Evolutionary conservation across 371 early-diverging fungal genomes (phyloP).

Genomic region (Mortierella sp.): DNA sequence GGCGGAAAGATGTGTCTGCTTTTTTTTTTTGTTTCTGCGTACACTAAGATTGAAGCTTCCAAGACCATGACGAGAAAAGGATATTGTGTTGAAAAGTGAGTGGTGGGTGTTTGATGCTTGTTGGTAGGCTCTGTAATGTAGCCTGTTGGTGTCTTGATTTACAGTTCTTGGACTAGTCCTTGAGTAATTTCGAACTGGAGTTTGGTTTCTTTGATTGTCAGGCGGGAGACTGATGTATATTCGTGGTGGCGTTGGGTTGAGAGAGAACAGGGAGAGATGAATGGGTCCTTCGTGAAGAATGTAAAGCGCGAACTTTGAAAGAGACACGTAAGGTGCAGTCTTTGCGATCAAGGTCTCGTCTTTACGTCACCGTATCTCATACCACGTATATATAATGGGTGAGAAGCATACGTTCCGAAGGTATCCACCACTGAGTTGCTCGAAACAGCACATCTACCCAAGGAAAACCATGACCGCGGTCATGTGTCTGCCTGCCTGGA

Average conservation of each 20-base stretch:
- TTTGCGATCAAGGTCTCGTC: conserved; percentile 8
- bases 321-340: conserved; percentile 35
- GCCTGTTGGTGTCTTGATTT: too few relatives aligned
- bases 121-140: too few relatives aligned
- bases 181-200: background rate
- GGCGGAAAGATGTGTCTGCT: too few relatives aligned
- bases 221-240: background rate
- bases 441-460: too few relatives aligned
- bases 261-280: background rate
- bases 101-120: too few relatives aligned
- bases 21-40: conserved; percentile 20
- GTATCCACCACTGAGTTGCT: too few relatives aligned
- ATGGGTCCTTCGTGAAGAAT: conserved; percentile 10
- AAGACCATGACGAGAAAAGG: conserved; percentile 70
- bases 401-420: too few relatives aligned
- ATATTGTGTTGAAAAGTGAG: too few relatives aligned
- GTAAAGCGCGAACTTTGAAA: conserved; percentile 2
- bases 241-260: background rate
- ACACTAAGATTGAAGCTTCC: conserved; percentile 82
- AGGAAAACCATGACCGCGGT: too few relatives aligned
- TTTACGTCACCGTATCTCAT: background rate
- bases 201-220: background rate
- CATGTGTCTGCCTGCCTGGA: too few relatives aligned
- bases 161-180: background rate
- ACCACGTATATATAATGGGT: too few relatives aligned